These are phyloP conservation scores for Ulota crispa DNA, from an alignment of 225 moss, liverwort and hornwort genomes.

Conservation along the genomic window DNA sequence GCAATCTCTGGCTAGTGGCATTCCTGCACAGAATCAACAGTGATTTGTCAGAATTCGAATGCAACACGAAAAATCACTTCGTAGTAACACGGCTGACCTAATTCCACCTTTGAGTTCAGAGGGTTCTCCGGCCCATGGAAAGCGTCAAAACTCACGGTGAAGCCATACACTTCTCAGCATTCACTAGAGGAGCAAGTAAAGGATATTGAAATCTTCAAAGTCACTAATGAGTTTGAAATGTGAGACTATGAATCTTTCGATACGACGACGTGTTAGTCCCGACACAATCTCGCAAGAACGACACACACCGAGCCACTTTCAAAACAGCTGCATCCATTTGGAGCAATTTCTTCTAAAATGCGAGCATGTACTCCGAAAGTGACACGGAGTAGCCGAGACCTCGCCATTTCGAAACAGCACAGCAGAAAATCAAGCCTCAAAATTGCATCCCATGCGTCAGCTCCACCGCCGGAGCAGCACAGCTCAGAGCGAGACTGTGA, in stretches of 20 bases:
- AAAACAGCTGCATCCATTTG: neutral
- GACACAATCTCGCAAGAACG: neutral
- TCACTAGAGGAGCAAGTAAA: neutral
- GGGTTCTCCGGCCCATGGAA: neutral
- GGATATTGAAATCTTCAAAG: too few species aligned
- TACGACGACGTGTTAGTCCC: neutral
- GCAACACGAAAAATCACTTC: neutral
- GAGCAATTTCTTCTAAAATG: neutral
- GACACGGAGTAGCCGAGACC: neutral
- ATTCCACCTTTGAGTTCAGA: neutral
- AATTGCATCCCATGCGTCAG: neutral
- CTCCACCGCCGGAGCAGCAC: neutral
- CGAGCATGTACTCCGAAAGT: neutral
- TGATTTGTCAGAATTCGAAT: slow-evolving; percentile 8
- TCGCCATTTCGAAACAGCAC: neutral
- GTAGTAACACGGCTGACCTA: neutral
- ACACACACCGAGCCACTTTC: neutral
- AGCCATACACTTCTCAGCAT: neutral
- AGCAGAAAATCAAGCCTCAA: neutral
- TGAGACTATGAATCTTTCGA: neutral
- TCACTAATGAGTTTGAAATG: neutral
- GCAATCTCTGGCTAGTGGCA: slow-evolving; percentile 26
- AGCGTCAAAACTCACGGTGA: neutral
- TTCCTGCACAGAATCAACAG: slow-evolving; percentile 33
- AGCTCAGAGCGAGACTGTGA: neutral